phyloP scores from a whole-genome alignment of 371 early-diverging fungal species.

The Smittium mucronatum region DNA sequence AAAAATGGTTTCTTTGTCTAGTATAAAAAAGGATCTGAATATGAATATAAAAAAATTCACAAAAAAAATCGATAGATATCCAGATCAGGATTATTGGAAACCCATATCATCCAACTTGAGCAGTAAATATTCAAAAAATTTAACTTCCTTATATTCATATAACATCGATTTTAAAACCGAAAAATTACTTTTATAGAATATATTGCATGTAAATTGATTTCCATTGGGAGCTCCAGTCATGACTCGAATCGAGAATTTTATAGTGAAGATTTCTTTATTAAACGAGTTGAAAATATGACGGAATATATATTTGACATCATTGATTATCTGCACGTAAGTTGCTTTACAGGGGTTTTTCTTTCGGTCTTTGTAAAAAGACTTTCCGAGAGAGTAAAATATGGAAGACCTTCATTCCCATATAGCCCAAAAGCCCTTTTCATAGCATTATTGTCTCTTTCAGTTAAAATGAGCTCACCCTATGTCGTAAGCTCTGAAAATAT shows the following conservation, averaged over 20 bases:
- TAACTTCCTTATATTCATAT: neutral
- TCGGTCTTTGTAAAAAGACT: neutral
- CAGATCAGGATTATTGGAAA: neutral
- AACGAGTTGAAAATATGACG: neutral
- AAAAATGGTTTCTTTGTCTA: no score
- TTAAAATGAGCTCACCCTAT: neutral
- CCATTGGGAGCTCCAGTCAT: neutral
- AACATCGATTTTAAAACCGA: neutral
- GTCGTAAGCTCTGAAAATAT: neutral
- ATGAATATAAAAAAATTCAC: neutral
- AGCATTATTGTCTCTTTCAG: neutral
- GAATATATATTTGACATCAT: neutral
- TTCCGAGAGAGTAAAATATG: neutral
- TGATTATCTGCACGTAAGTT: neutral
- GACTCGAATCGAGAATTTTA: neutral
- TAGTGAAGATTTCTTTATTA: neutral
- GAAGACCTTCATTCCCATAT: neutral
- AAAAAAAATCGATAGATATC: neutral
- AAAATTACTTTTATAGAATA: neutral
- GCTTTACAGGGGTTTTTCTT: neutral
- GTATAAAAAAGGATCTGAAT: neutral
- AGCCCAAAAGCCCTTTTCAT: neutral
- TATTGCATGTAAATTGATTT: neutral
- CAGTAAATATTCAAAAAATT: neutral
- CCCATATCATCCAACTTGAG: neutral